These are phyloP conservation scores for Laguncularia racemosa DNA, from an alignment of 345 rosid genomes.

Conservation along the genomic window DNA sequence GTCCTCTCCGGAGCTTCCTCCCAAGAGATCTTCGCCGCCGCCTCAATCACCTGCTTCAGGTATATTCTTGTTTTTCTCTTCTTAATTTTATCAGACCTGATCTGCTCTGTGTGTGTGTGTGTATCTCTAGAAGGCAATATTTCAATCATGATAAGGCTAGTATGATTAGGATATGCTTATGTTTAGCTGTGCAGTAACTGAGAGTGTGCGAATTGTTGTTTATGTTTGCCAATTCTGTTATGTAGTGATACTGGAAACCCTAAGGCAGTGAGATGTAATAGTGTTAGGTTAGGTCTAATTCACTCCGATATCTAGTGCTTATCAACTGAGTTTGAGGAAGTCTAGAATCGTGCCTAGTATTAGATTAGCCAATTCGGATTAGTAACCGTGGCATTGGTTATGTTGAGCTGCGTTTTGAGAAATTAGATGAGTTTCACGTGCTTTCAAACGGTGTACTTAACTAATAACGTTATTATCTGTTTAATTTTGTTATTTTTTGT, in stretches of 20 bases:
- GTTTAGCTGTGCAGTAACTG: neutral
- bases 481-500: neutral
- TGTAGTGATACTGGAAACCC: neutral
- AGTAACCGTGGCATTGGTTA: too few species aligned
- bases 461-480: neutral
- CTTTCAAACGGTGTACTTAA: neutral
- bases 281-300: neutral
- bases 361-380: too few species aligned
- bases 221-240: too few species aligned
- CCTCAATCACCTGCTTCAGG: constrained; percentile 70
- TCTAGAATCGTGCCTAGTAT: too few species aligned
- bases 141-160: neutral
- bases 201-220: neutral
- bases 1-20: constrained; percentile 68
- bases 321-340: too few species aligned
- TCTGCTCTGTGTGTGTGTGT: constrained; percentile 28
- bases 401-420: too few species aligned
- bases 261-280: neutral
- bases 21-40: constrained; percentile 60
- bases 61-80: constrained; percentile 13
- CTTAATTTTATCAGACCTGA: constrained; percentile 24
- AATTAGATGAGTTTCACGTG: neutral
- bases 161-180: neutral
- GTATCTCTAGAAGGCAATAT: neutral
- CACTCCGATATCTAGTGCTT: too few species aligned